Evolutionary conservation across 768 basidiomycete species (phyloP).

Genomic region (Termitomyces sp.): DNA sequence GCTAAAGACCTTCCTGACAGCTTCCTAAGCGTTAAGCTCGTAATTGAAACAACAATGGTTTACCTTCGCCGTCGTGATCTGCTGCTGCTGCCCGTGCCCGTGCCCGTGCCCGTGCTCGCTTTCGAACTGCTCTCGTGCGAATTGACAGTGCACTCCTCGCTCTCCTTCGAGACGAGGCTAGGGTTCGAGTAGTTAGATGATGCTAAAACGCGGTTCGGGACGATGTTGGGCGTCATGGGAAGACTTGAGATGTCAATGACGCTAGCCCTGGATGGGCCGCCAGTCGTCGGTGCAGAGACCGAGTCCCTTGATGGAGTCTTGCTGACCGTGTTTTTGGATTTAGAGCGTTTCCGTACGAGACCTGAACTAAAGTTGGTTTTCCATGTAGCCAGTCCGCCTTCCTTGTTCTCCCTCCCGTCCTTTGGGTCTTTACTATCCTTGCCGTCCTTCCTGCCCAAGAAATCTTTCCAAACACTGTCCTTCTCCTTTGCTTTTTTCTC

Average conservation of each 20-base stretch:
- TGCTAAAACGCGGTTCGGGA: neutral
- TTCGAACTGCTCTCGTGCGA: neutral
- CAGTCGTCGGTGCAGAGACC: neutral
- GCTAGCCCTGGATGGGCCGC: conserved; percentile 5
- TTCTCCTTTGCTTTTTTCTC: neutral
- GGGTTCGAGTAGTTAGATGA: neutral
- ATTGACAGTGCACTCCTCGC: neutral
- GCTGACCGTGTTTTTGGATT: neutral
- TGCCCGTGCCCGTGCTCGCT: neutral
- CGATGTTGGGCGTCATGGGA: neutral
- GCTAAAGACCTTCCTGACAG: conserved; percentile 8
- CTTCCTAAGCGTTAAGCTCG: neutral
- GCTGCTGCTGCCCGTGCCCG: no score
- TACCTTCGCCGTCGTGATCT: neutral
- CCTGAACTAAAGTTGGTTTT: neutral
- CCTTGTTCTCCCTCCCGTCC: conserved; percentile 2
- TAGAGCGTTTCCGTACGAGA: conserved; percentile 1
- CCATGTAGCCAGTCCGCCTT: neutral
- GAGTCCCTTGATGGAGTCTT: neutral
- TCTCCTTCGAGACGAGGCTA: neutral
- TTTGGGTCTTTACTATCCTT: neutral
- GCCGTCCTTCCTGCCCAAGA: neutral
- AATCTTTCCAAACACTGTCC: neutral
- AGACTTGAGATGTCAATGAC: conserved; percentile 14
- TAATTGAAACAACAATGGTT: neutral